phyloP scores from a whole-genome alignment of 2,329 filamentous ascomycete genomes.

The Alternaria triticina region DNA sequence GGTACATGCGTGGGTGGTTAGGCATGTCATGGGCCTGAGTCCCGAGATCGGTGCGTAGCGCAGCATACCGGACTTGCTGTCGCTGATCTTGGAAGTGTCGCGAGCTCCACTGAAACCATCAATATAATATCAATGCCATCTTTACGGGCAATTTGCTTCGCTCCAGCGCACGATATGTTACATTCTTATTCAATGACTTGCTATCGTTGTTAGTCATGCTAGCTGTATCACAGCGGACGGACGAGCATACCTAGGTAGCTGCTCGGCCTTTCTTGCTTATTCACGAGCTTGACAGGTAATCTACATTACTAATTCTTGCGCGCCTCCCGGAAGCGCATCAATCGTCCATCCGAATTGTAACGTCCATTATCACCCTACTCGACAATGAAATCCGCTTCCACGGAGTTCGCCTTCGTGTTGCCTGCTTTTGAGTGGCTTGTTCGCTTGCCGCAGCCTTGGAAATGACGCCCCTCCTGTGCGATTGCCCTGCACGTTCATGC shows the following conservation, averaged over 20 bases:
- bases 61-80: background rate
- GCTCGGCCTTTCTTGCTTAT: slow-evolving; percentile 10
- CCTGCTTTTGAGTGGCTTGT: background rate
- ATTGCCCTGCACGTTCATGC: slow-evolving; percentile 6
- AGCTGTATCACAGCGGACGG: background rate
- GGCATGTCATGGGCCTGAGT: background rate
- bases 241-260: background rate
- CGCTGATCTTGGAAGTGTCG: background rate
- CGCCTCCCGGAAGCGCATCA: slow-evolving; percentile 10
- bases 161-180: background rate
- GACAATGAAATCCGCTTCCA: background rate
- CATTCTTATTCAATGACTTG: background rate
- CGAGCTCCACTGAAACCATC: background rate
- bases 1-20: background rate
- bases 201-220: background rate
- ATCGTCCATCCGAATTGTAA: slow-evolving; percentile 2
- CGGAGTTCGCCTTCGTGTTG: slow-evolving; percentile 5
- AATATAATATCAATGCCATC: background rate
- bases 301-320: slow-evolving; percentile 17
- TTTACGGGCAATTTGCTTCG: background rate
- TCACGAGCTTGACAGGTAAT: slow-evolving; percentile 1
- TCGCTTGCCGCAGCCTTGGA: slow-evolving; percentile 11
- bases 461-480: slow-evolving; percentile 1
- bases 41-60: background rate
- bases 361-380: slow-evolving; percentile 7